Evolutionary conservation across 1,139 yeast genomes (phyloP).

Genomic region (Suhomyces atakaporum): DNA sequence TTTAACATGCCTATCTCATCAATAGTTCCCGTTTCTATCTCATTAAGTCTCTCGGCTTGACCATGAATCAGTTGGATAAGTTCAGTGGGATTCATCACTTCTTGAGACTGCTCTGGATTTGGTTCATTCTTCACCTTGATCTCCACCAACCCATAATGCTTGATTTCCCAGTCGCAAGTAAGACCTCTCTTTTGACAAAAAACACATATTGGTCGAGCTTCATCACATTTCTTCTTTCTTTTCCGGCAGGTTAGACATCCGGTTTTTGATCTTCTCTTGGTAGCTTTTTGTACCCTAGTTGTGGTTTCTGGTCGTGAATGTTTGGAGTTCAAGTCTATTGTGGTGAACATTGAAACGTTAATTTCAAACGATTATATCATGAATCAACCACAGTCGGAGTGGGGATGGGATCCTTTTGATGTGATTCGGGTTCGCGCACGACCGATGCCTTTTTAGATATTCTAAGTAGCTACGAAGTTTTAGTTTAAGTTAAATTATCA

Average conservation of each 20-base stretch:
- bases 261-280: constrained; percentile 30
- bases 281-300: constrained; percentile 7
- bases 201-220: constrained; percentile 35
- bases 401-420: neutral
- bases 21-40: neutral
- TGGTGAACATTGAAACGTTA: constrained; percentile 8
- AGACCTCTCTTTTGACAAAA: constrained; percentile 33
- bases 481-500: too few species aligned
- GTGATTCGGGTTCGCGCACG: constrained; percentile 3
- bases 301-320: neutral
- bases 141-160: constrained; percentile 9
- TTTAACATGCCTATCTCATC: neutral
- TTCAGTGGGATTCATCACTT: constrained; percentile 10
- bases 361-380: neutral
- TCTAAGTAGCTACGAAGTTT: too few species aligned
- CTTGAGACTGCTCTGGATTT: constrained; percentile 1
- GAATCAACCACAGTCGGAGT: neutral
- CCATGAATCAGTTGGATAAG: constrained; percentile 8
- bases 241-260: constrained; percentile 45
- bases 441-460: too few species aligned
- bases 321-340: constrained; percentile 11
- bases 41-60: constrained; percentile 6
- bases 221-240: constrained; percentile 47
- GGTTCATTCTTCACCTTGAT: constrained; percentile 6
- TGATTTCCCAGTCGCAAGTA: constrained; percentile 34